Evolutionary conservation across 2,329 filamentous ascomycete genomes (phyloP).

Genomic region (Dothideomycetidae sp.): DNA sequence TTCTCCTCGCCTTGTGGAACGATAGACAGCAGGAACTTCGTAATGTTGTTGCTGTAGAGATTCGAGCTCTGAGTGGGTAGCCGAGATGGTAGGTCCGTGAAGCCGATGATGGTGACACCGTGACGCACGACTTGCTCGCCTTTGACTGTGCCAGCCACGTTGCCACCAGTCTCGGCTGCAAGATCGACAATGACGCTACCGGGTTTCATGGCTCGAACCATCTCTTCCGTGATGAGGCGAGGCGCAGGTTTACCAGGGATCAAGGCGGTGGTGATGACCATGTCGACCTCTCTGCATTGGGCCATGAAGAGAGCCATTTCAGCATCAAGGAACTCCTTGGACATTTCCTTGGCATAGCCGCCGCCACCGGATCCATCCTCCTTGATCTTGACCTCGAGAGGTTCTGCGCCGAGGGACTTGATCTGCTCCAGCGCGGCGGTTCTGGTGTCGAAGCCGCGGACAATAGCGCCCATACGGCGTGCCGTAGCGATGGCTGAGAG

Average conservation of each 20-base stretch:
- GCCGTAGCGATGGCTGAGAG: slow-evolving; percentile 79
- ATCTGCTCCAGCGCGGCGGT: slow-evolving; percentile 80
- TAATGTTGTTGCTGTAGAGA: slow-evolving; percentile 87
- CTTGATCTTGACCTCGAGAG: slow-evolving; percentile 70
- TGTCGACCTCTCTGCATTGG: slow-evolving; percentile 76
- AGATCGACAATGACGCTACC: slow-evolving; percentile 81
- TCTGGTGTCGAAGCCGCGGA: slow-evolving; percentile 81
- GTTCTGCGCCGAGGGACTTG: slow-evolving; percentile 78
- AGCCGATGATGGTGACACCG: slow-evolving; percentile 74
- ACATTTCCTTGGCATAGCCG: slow-evolving; percentile 89
- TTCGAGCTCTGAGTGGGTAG: slow-evolving; percentile 81
- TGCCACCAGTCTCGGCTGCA: slow-evolving; percentile 75
- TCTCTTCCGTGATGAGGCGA: slow-evolving; percentile 67
- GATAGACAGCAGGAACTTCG: slow-evolving; percentile 75
- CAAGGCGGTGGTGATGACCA: slow-evolving; percentile 83
- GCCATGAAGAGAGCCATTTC: slow-evolving; percentile 88
- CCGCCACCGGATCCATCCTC: slow-evolving; percentile 76
- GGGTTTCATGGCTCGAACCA: slow-evolving; percentile 75
- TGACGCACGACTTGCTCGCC: slow-evolving; percentile 58
- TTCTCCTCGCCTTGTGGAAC: slow-evolving; percentile 51
- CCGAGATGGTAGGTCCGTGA: slow-evolving; percentile 75
- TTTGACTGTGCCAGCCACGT: slow-evolving; percentile 67
- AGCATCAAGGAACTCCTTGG: slow-evolving; percentile 79
- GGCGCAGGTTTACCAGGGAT: slow-evolving; percentile 76
- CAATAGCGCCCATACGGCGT: slow-evolving; percentile 73